A percentile compares a stretch with the other conserved stretches of the same genome.
Evolutionary conservation across 2,329 filamentous ascomycete species (phyloP).

Genomic region (Apiospora pterosperma): DNA sequence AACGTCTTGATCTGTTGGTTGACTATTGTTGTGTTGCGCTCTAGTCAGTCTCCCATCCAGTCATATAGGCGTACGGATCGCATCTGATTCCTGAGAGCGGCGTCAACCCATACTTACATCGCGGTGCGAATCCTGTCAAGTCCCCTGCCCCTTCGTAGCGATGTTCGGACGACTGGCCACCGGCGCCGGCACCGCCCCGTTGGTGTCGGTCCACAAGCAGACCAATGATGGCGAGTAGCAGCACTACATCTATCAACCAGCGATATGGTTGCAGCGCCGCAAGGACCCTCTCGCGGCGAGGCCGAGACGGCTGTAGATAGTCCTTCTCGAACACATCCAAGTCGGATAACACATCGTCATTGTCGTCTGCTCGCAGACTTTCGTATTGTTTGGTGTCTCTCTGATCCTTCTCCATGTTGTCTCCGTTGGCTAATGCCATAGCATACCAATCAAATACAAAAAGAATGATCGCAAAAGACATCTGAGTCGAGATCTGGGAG

Average conservation of each 20-base stretch:
- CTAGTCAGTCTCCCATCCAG: background rate
- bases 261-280: slow-evolving; percentile 18
- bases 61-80: background rate
- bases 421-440: background rate
- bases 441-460: background rate
- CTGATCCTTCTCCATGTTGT: slow-evolving; percentile 10
- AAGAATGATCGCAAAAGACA: background rate
- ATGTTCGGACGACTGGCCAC: background rate
- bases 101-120: slow-evolving; percentile 22
- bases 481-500: background rate
- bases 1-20: slow-evolving; percentile 36
- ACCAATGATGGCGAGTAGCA: slow-evolving; percentile 31
- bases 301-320: slow-evolving; percentile 16
- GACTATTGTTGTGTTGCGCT: slow-evolving; percentile 21
- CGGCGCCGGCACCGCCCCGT: slow-evolving; percentile 8
- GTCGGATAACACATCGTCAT: slow-evolving; percentile 24
- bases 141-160: slow-evolving; percentile 32
- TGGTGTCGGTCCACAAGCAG: slow-evolving; percentile 28
- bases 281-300: slow-evolving; percentile 12
- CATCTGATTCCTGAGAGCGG: background rate
- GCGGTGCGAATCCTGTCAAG: slow-evolving; percentile 36
- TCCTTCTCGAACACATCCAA: slow-evolving; percentile 25
- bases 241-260: slow-evolving; percentile 30
- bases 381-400: slow-evolving; percentile 8
- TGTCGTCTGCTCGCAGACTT: slow-evolving; percentile 17